A percentile compares a stretch with the other conserved stretches of the same genome.
Evolutionary conservation across 805 yeast genomes (phyloP).

Genomic region (Metschnikowia cubensis): DNA sequence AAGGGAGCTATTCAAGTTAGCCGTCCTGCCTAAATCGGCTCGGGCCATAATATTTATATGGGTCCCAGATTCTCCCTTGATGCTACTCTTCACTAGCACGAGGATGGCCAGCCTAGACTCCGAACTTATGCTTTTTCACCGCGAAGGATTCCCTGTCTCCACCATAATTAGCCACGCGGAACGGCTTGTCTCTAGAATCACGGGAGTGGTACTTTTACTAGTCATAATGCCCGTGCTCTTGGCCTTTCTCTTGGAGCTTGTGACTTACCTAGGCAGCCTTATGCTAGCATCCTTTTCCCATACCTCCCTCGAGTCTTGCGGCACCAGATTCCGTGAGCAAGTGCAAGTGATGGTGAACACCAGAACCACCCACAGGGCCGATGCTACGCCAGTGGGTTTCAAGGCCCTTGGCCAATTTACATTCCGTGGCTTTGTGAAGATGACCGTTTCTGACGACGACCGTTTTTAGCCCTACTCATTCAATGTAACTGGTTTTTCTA

Average conservation of each 20-base stretch:
- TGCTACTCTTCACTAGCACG: not conserved
- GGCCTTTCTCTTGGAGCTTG: not conserved
- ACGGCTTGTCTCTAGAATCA: not conserved
- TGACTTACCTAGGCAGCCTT: slow-evolving; percentile 1
- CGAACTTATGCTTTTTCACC: not conserved
- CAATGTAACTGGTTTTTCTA: not conserved
- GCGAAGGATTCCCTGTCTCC: not conserved
- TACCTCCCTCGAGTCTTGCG: not conserved
- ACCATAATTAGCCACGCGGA: not conserved
- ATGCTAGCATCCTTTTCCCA: not conserved
- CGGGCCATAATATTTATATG: not conserved
- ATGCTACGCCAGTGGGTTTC: not conserved
- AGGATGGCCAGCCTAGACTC: not conserved
- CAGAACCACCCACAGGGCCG: not conserved
- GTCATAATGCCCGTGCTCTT: not conserved
- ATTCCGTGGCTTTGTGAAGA: not conserved
- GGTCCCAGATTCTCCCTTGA: not conserved
- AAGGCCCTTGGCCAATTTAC: not conserved
- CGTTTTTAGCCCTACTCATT: not conserved
- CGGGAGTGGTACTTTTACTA: not conserved
- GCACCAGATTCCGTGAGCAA: not conserved
- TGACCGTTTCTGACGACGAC: slow-evolving; percentile 3
- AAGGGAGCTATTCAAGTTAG: not conserved
- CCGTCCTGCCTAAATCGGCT: not conserved
- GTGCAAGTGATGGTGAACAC: not conserved